phyloP scores from a whole-genome alignment of 345 rosid genomes.

The Populus nigra region DNA sequence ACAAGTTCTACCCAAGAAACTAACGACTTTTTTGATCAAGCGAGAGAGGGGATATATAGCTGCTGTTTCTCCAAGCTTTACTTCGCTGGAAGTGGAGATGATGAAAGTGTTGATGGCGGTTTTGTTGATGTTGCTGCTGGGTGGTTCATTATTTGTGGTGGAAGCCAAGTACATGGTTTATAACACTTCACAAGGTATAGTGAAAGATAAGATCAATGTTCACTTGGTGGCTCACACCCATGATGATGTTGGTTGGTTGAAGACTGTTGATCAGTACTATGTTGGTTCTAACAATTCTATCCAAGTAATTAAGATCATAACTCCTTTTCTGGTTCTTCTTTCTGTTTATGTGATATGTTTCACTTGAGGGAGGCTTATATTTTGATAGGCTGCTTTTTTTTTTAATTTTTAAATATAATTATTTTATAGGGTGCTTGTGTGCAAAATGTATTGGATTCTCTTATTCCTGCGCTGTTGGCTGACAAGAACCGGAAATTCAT shows the following conservation, averaged over 20 bases:
- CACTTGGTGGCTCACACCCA: conserved; percentile 94
- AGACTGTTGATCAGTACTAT: conserved; percentile 97
- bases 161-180: conserved; percentile 73
- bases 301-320: conserved; percentile 47
- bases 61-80: too few species aligned
- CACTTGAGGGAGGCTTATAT: neutral
- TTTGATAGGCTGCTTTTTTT: neutral
- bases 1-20: too few species aligned
- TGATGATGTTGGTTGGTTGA: conserved; percentile 97
- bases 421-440: conserved; percentile 80
- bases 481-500: conserved; percentile 89
- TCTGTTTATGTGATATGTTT: neutral
- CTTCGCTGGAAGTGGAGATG: conserved; percentile 3
- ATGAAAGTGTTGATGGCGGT: neutral
- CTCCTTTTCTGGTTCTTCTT: neutral
- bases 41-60: too few species aligned
- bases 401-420: too few species aligned
- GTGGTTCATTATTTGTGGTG: conserved; percentile 24
- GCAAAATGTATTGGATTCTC: conserved; percentile 88
- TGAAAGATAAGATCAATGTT: conserved; percentile 79
- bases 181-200: conserved; percentile 78
- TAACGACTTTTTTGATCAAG: too few species aligned
- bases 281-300: conserved; percentile 97
- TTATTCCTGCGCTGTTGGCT: conserved; percentile 74
- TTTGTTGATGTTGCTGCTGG: neutral